Evolutionary conservation across 2,329 filamentous ascomycete species (phyloP).

Genomic region (Anthostomella pinea): DNA sequence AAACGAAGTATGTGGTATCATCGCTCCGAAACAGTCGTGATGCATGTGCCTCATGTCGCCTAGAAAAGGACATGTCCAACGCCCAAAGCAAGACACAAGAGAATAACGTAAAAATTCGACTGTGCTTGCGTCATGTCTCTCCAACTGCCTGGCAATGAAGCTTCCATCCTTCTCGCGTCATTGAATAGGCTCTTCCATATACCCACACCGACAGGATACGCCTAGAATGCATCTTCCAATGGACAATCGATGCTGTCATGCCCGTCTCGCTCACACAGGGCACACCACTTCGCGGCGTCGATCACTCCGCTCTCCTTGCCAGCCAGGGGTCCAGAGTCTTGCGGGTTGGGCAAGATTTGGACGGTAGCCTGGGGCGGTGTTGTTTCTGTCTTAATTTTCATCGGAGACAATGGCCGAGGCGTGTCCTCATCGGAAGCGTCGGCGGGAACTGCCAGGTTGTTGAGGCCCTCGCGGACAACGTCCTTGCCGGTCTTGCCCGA

Average conservation of each 20-base stretch:
- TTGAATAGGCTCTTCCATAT: no score
- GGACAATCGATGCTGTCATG: conserved; percentile 96
- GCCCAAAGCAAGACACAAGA: conserved; percentile 10
- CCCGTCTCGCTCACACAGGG: conserved; percentile 90
- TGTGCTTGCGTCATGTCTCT: no score
- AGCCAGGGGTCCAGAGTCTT: conserved; percentile 66
- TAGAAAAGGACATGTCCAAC: conserved; percentile 20
- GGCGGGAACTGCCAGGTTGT: conserved; percentile 37
- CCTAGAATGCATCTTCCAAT: conserved; percentile 75
- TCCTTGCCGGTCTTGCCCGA: conserved; percentile 34
- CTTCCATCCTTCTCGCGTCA: no score
- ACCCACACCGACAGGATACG: neutral
- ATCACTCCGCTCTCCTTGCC: conserved; percentile 76
- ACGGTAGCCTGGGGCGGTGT: conserved; percentile 38
- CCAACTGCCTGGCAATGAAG: no score
- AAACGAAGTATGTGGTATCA: conserved; percentile 26
- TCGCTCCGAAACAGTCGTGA: conserved; percentile 28
- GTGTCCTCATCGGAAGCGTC: conserved; percentile 42
- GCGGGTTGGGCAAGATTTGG: conserved; percentile 56
- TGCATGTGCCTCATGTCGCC: conserved; percentile 16
- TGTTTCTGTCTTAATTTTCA: conserved; percentile 43
- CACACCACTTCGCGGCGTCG: conserved; percentile 92
- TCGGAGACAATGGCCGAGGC: conserved; percentile 54
- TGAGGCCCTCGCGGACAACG: conserved; percentile 37
- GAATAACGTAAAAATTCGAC: conserved; percentile 5